A percentile compares a stretch with the other conserved stretches of the same genome.
Conservation (phyloP, 129 eudicot species). For the Pseudognaphalium luteoalbum region DNA sequence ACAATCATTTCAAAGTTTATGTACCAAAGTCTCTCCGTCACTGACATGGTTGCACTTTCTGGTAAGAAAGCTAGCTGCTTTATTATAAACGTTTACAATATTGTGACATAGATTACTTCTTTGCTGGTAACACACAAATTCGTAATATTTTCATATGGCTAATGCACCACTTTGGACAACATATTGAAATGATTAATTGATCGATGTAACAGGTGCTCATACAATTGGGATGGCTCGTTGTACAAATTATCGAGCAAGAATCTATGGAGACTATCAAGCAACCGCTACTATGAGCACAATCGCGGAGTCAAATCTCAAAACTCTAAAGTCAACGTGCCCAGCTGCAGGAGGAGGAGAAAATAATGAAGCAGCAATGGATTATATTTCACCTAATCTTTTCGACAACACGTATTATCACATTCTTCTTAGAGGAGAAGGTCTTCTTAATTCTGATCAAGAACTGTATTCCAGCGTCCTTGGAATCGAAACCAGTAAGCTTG, state of each 20-base stretch:
- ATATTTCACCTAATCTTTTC: constrained; percentile 65
- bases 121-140: neutral
- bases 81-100: neutral
- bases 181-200: constrained; percentile 11
- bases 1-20: constrained; percentile 77
- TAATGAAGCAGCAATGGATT: constrained; percentile 77
- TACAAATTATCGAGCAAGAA: constrained; percentile 73
- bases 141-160: neutral
- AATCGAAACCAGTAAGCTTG: constrained; percentile 65
- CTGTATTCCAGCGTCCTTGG: constrained; percentile 80
- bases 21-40: constrained; percentile 75
- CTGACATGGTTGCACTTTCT: constrained; percentile 97
- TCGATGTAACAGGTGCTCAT: constrained; percentile 65
- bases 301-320: constrained; percentile 48
- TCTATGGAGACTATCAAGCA: constrained; percentile 69
- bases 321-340: constrained; percentile 63
- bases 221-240: constrained; percentile 97
- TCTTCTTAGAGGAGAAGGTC: constrained; percentile 79
- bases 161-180: neutral
- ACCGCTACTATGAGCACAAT: constrained; percentile 53
- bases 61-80: constrained; percentile 45
- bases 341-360: constrained; percentile 66
- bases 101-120: neutral
- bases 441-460: constrained; percentile 80
- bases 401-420: constrained; percentile 87